Evolutionary conservation across 805 yeast species (phyloP).

Genomic region (Metschnikowia dekortorum): DNA sequence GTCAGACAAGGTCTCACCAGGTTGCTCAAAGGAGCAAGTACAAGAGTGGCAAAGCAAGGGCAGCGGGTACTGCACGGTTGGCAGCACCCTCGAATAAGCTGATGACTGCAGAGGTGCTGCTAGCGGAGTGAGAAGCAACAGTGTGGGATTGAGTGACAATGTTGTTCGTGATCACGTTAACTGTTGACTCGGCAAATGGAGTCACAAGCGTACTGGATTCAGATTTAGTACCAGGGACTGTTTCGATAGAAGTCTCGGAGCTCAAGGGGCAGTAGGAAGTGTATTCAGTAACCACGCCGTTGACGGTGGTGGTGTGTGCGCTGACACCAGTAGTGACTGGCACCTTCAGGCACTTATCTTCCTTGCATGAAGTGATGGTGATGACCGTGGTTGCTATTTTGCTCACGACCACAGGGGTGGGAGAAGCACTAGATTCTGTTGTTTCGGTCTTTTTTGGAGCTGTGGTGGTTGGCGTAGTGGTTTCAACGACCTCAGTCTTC

Average conservation of each 20-base stretch:
- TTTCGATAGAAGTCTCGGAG: background rate
- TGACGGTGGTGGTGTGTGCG: conserved; percentile 9
- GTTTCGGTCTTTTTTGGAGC: background rate
- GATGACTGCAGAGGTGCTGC: conserved; percentile 5
- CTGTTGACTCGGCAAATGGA: conserved; percentile 16
- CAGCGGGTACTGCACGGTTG: conserved; percentile 21
- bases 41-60: conserved; percentile 21
- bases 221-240: background rate
- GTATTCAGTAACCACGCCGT: conserved; percentile 10
- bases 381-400: conserved; percentile 17
- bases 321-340: conserved; percentile 17
- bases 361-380: conserved; percentile 38
- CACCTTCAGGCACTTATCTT: conserved; percentile 24
- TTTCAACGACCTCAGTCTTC: no score
- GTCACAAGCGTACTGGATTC: background rate
- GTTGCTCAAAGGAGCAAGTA: conserved; percentile 14
- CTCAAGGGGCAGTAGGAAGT: conserved; percentile 15
- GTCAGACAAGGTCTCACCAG: background rate
- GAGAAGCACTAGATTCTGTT: background rate
- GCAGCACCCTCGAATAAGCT: conserved; percentile 30
- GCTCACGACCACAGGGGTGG: background rate
- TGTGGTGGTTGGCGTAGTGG: no score
- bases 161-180: conserved; percentile 41
- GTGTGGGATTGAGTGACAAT: conserved; percentile 33
- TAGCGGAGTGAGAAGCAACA: conserved; percentile 9